Evolutionary conservation across 768 basidiomycete species (phyloP), one percentile per base, ranked within the genome.

Genomic region (Tylopilus sp.): DNA sequence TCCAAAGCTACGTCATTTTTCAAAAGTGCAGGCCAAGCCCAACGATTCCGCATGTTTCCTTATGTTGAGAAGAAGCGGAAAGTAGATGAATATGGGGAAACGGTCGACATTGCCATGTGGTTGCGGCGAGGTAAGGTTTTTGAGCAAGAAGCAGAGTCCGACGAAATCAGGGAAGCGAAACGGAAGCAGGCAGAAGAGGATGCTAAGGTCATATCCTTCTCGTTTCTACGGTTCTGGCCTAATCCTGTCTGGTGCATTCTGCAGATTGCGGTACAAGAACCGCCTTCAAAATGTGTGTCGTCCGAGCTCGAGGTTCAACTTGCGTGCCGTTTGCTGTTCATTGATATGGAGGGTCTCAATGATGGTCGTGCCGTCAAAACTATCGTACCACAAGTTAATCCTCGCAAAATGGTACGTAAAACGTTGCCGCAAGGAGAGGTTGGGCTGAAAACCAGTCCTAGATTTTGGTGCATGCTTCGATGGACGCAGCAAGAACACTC

Each of bases 331-430:
- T 71, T 98, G 25, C 80, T 94, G 41, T 98, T 90, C 61, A 83
- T 98, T 41, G 95, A 99, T 63, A 85, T 98, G 81, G 97, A 98
- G 63, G 97, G 97, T 26, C 72, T 95, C 47, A 95, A 95, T 60
- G 97, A 99, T 61, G 95, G 95, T 2, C 89, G 95, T 53, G 94
- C 97, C 1, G 86, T 97, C 53, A 98, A 98, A 69, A 94, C 90
- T 0, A 97, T 99, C 56, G 86, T 98, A 5, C 91, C 95, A 3
- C 91, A 97, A 73, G 84, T 99, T 54, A 94, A 95, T 62, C 97
- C 97, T 26, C 80, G 97, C 18, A 95, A 94, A 76, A 85, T 98
- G 83, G 95, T 94, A 49, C 40, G 76, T 52, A 38, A 50, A 51
- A 25, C 23, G 1, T 21, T 5, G 22, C 23, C 17, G 18, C n/a